Base-by-base conservation (phyloP, 2,329 filamentous ascomycete species). In the Diaporthe humulicola region DNA sequence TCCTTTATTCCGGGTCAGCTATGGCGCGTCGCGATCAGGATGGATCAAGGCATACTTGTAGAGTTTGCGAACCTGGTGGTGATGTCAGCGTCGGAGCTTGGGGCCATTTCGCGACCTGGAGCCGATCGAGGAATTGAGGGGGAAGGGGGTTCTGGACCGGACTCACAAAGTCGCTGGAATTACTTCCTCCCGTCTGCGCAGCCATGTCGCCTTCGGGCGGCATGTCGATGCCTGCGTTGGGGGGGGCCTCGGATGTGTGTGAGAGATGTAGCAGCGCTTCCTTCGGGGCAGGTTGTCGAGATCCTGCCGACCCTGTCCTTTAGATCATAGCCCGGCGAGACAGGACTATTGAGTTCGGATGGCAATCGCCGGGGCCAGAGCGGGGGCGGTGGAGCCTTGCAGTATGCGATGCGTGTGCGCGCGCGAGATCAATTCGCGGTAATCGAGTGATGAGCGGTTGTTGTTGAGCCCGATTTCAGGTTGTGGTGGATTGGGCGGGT, bases 91-190 rank as follows among this genome's bases (percentile, higher is more conserved):
- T 38, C n/a, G 42, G 10, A 69, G 66, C 54, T 45, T 25, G 22
- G 25, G 40, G 40, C 50, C 22, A 8, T 14, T 3, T 19, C 42
- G 56, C 25, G 40, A 45, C 14, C 25, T 40, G 61, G 38, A 52
- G 15, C 57, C 45, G 28, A 28, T 4, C 7, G 45, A 33, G n/a
- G 66, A 78, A 79, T 75, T 40, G 60, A 36, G 28, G 12, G 45
- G 30, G 4, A 15, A 36, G 14, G 28, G 22, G 45, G 30, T 9
- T 9, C 12, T 85, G 38, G 64, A 52, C 60, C 71, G 76, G 74
- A 93, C 94, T 88, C 88, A 98, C 95, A 90, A 98, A 98, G 87
- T 98, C 95, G 89, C 95, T 98, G 77, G 95, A 97, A 87, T 95
- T 98, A 85, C 94, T 97, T 81, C 87, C 86, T 77, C 86, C 85